Evolutionary conservation across 345 rosid species (phyloP), one percentile per base, ranked within the genome.

Genomic region (Gossypium anomalum): DNA sequence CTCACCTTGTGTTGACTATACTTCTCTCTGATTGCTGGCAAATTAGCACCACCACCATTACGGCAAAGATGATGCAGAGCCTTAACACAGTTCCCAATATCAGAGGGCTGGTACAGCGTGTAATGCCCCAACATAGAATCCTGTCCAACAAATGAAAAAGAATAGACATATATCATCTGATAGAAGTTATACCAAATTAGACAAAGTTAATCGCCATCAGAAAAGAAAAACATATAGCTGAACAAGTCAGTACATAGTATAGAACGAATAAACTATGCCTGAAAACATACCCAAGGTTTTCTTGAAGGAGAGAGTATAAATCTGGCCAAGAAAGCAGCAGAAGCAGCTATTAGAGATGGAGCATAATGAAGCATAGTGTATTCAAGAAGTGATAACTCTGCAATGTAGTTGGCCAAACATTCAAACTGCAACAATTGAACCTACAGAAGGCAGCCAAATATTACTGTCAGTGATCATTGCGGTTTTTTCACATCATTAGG

Each of bases 271-370:
- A 72, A 67, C 20, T 52, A 13, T 43, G 20, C 17, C 17, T 47
- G 19, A 48, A 34, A 13, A 41, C 78, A 14, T 73, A 82, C 85
- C 85, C 85, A 82, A 25, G 85, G 80, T 76, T 68, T 82, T 69
- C 70, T 76, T 4, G 67, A 73, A n/a, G 85, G 82, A 60, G 15
- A 52, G 47, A 82, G 74, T 22, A 82, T 76, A 70, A 68, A 79
- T 70, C 70, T 79, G 74, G 85, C 82, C 78, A 82, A 79, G 71
- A 82, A 82, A 71, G 69, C 67, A 16, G 85, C 80, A 47, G 85
- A 79, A 43, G 82, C 80, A 55, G 85, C 85, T 58, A 79, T 74
- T 17, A 76, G 55, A 14, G 85, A 82, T 29, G 82, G 85, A 34
- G 85, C 76, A 65, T 72, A 76, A 16, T 49, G 38, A 11, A 82